A percentile compares a stretch with the other conserved stretches of the same genome.
These are phyloP conservation scores for Astrocystis sublimbata DNA, from an alignment of 495 filamentous ascomycete species.

Conservation along the genomic window DNA sequence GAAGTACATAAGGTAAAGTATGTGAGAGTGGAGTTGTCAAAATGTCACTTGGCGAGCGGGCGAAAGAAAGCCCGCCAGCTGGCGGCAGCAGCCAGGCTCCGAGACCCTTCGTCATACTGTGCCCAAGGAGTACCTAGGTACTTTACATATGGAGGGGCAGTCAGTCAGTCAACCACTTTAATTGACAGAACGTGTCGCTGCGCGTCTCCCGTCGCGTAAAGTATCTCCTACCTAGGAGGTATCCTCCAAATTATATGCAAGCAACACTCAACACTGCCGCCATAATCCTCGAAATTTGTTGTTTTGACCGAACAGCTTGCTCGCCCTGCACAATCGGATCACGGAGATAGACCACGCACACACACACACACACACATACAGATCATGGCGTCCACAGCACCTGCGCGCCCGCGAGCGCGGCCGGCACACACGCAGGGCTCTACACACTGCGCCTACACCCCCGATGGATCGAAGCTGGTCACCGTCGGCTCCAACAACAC, in stretches of 20 bases:
- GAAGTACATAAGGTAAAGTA: no score
- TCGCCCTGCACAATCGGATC: no score
- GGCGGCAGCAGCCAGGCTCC: neutral
- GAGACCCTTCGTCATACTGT: neutral
- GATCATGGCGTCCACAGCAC: conserved; percentile 54
- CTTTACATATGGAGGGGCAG: conserved; percentile 12
- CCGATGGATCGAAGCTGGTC: conserved; percentile 60
- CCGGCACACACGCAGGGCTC: conserved; percentile 56
- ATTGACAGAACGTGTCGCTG: conserved; percentile 12
- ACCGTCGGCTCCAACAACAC: conserved; percentile 90
- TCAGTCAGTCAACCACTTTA: conserved; percentile 10
- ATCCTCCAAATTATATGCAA: neutral
- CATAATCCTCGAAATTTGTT: no score
- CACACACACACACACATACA: no score
- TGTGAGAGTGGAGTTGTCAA: no score
- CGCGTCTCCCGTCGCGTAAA: conserved; percentile 7
- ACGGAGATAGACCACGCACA: no score
- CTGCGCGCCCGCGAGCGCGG: conserved; percentile 47
- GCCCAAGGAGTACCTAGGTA: no score
- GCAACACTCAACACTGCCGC: neutral
- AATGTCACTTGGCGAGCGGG: no score
- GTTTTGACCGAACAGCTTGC: no score
- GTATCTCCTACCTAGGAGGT: neutral
- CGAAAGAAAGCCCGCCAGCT: neutral
- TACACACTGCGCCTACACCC: conserved; percentile 57